Base-by-base conservation (phyloP, 306 rosid genomes). In the Mimosa bimucronata region DNA sequence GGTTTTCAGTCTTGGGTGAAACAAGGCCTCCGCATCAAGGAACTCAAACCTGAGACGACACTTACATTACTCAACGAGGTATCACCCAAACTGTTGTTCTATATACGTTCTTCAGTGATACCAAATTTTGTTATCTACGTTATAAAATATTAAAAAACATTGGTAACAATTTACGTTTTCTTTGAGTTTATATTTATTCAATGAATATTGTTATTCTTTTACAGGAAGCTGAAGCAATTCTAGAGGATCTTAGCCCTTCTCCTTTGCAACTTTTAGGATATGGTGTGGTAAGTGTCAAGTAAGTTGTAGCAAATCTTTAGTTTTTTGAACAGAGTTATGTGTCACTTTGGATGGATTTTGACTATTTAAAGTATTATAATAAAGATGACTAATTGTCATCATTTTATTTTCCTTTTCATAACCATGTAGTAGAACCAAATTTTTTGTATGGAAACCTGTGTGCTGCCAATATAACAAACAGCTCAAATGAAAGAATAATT, bases 161-260 rank as follows among this genome's bases (percentile, higher is more conserved):
- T 21, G 30, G 73, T 67, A 21, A 38, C 31, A n/a, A 40, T 10
- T 21, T 7, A 11, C 73, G 1, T 66, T 67, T 40, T 21, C 50
- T 67, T 38, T 12, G 50, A 67, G 30, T 67, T 21, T 66, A 34
- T 21, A 4, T 40, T 38, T 38, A 40, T 37, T 18, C 29, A 67
- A 40, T 38, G 46, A 11, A 10, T 38, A 9, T 38, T 67, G 13
- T 67, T 21, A 21, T 67, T 67, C 18, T 21, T 67, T 67, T 83
- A 60, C 92, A 92, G 98, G 98, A 95, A 81, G 98, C 97, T 77
- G 98, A 95, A 86, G 98, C 98, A 75, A 95, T 95, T 83, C 87
- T 95, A 71, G 96, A 90, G 83, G 84, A 84, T 82, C 70, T 92
- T 81, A 87, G 82, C 50, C 96, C 94, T 73, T 85, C 98, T 81